Evolutionary conservation across 148 eudicot genomes (phyloP), one percentile per base, ranked within the genome.

Genomic region (Chenopodium album): DNA sequence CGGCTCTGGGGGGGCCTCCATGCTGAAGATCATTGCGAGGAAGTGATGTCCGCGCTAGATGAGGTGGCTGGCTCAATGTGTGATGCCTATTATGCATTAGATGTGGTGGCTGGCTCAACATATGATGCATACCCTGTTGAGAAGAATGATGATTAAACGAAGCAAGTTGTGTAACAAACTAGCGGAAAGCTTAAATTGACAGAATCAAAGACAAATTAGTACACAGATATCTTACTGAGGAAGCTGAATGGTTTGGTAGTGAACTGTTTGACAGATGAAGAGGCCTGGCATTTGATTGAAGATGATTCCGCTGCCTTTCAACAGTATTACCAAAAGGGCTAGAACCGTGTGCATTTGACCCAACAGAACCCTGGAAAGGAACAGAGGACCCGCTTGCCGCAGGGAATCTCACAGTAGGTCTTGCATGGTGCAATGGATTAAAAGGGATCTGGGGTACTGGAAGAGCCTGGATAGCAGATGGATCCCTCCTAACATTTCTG

Each of bases 401-500:
- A 69, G 83, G 76, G 47, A 31, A 41, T 52, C 77, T 84, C 83
- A 75, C 46, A 75, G 62, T 78, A 48, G 85, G 85, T 76, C 86
- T 78, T 75, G 84, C 62, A 80, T 86, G 82, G 32, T 83, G 89
- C 72, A 77, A 85, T 32, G 78, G 70, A 46, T 72, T 81, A 28
- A 88, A 50, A 19, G 90, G 85, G 46, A 78, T 26, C 75, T 56
- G 22, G 62, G 64, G 93, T 32, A 84, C 93, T 44, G 93, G 92
- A 79, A 89, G 93, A 68, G 92, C 90, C 82, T 91, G 97, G 83
- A 87, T 84, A 50, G 92, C 91, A 59, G 82, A 69, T 7, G 92
- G 88, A 37, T 64, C 78, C 86, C 96, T 81, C 68, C 14, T 87
- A 60, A 88, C 80, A 82, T 87, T 85, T 85, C 89, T 85, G 29